These are phyloP conservation scores for Linaria vulgaris DNA, from an alignment of 257 asterid species.

Conservation along the genomic window DNA sequence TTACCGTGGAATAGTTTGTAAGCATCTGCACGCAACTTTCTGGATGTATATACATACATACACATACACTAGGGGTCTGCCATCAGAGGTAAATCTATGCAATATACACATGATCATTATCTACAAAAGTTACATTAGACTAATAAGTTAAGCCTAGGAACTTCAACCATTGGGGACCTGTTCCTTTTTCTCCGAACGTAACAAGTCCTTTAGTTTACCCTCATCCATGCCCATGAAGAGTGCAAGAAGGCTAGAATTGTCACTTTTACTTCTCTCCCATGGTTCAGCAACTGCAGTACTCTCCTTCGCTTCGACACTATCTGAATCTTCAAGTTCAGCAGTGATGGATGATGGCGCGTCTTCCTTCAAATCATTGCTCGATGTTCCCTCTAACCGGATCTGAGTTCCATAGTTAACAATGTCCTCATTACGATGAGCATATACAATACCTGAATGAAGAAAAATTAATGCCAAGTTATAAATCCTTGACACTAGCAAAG, in stretches of 20 bases:
- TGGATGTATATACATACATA: too few species aligned
- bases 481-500: too few species aligned
- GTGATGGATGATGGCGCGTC: slow-evolving; percentile 10
- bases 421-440: slow-evolving; percentile 88
- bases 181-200: slow-evolving; percentile 40
- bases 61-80: too few species aligned
- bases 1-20: too few species aligned
- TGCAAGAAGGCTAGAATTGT: slow-evolving; percentile 55
- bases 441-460: slow-evolving; percentile 62
- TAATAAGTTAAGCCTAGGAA: not conserved
- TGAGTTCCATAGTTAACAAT: slow-evolving; percentile 61
- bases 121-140: not conserved
- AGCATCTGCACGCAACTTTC: too few species aligned
- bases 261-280: slow-evolving; percentile 48
- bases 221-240: slow-evolving; percentile 69
- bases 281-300: slow-evolving; percentile 25
- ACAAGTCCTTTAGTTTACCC: slow-evolving; percentile 58
- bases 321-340: slow-evolving; percentile 15
- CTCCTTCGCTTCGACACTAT: slow-evolving; percentile 29
- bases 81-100: not conserved
- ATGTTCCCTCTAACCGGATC: slow-evolving; percentile 25
- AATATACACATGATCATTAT: not conserved
- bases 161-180: slow-evolving; percentile 29
- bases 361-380: slow-evolving; percentile 19
- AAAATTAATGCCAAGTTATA: not conserved